Base-by-base conservation (phyloP, 2,329 filamentous ascomycete species). In the Neurospora sp. region DNA sequence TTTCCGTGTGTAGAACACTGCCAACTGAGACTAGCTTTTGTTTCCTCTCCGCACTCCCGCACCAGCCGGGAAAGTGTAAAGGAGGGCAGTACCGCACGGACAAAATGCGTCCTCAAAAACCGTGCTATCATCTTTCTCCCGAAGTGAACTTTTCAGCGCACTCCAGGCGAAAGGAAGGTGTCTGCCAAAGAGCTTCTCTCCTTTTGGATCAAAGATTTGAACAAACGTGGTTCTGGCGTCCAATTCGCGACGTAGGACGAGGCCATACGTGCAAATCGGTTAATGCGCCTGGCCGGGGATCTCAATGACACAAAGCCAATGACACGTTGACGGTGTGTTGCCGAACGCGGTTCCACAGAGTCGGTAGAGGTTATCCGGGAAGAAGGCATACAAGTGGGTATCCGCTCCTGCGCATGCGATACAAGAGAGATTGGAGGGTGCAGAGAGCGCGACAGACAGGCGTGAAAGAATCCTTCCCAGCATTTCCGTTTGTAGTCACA, bases 81-180 rank as follows among this genome's bases (percentile, higher is more conserved):
- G 87, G 87, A 89, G 88, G 90, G 91, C 89, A 81, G 83, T 82
- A 78, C 77, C 83, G 84, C 89, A 86, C 92, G 92, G 87, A 91
- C 92, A 97, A 97, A 97, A 88, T 82, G 94, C 92, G 90, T 96
- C 92, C 86, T 85, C 86, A 97, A 97, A 97, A 97, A 88, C 88
- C 92, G 92, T 88, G 83, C 83, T 87, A 66, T 87, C 86, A 77
- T 89, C 87, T 86, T 83, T 74, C 69, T 73, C 69, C 71, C 70
- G 65, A 69, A 62, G 52, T 62, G 52, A 62, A 75, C 76, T 77
- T 87, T 85, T 80, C 74, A 76, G 77, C 75, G 52, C 52, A 62
- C 52, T 17, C 74, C 75, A 74, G 74, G 73, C 74, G 85, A 88
- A 88, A 87, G 75, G 81, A 76, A 43, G 65, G 72, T 78, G 74